Conservation (phyloP, 768 basidiomycete genomes). For the Boletus speciosus region DNA sequence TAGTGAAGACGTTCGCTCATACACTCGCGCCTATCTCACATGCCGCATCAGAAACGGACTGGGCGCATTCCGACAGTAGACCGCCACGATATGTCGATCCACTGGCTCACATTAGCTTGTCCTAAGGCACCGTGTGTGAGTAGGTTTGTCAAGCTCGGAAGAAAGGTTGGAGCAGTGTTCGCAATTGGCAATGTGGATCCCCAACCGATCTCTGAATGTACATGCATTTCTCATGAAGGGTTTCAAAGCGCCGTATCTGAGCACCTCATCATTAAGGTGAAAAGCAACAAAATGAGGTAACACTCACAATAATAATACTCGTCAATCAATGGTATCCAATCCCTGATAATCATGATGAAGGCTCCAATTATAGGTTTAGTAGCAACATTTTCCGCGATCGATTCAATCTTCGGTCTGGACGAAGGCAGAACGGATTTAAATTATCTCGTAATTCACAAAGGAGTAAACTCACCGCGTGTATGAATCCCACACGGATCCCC, state of each 20-base stretch:
- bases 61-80: background rate
- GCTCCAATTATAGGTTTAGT: slow-evolving; percentile 64
- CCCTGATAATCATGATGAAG: slow-evolving; percentile 65
- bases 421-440: background rate
- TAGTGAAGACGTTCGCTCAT: background rate
- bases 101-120: background rate
- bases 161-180: background rate
- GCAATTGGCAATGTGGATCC: background rate
- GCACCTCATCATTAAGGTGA: slow-evolving; percentile 3
- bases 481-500: slow-evolving; percentile 80
- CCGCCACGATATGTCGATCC: background rate
- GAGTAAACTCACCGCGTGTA: slow-evolving; percentile 58
- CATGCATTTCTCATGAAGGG: background rate
- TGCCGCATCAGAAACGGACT: background rate
- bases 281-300: background rate
- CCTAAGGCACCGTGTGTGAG: background rate
- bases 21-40: background rate
- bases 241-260: slow-evolving; percentile 45
- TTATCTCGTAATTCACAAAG: background rate
- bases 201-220: background rate
- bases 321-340: slow-evolving; percentile 87
- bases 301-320: slow-evolving; percentile 87
- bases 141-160: background rate
- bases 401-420: slow-evolving; percentile 74
- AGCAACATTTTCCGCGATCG: slow-evolving; percentile 52